phyloP scores from a whole-genome alignment of 495 filamentous ascomycete genomes.

The Penicillium soppii region DNA sequence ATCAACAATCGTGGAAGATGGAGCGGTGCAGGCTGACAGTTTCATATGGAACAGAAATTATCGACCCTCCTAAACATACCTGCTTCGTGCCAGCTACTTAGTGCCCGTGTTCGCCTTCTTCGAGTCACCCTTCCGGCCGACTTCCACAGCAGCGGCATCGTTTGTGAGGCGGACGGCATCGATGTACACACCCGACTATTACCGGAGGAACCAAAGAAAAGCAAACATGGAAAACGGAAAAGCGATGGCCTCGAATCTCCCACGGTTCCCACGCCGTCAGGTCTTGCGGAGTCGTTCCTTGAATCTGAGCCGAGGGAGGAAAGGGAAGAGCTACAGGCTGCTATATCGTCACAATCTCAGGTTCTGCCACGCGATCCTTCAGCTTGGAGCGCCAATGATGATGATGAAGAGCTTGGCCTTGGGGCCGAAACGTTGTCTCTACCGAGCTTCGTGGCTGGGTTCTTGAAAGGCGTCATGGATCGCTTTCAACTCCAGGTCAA shows the following conservation, averaged over 20 bases:
- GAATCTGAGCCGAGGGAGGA: slow-evolving; percentile 75
- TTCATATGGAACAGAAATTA: slow-evolving; percentile 59
- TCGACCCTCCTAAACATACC: slow-evolving; percentile 71
- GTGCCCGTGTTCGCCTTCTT: slow-evolving; percentile 67
- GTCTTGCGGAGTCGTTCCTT: slow-evolving; percentile 85
- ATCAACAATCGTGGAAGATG: not conserved
- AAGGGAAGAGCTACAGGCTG: slow-evolving; percentile 72
- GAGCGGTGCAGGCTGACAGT: slow-evolving; percentile 12
- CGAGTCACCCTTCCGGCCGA: slow-evolving; percentile 79
- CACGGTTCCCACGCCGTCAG: slow-evolving; percentile 68
- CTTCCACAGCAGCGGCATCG: slow-evolving; percentile 74
- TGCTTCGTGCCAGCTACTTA: slow-evolving; percentile 60
- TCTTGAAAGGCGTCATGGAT: slow-evolving; percentile 80
- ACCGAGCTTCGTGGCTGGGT: slow-evolving; percentile 77
- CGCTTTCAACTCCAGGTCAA: slow-evolving; percentile 70
- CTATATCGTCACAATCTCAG: slow-evolving; percentile 64
- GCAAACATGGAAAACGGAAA: slow-evolving; percentile 10
- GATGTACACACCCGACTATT: slow-evolving; percentile 58
- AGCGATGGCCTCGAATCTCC: not conserved
- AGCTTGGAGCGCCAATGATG: slow-evolving; percentile 53
- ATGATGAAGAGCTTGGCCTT: slow-evolving; percentile 60
- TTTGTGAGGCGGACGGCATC: slow-evolving; percentile 74
- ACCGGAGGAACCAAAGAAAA: slow-evolving; percentile 25
- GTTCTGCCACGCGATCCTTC: slow-evolving; percentile 43
- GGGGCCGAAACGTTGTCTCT: slow-evolving; percentile 75